Evolutionary conservation across 805 yeast species (phyloP).

Genomic region (Lachancea waltii): DNA sequence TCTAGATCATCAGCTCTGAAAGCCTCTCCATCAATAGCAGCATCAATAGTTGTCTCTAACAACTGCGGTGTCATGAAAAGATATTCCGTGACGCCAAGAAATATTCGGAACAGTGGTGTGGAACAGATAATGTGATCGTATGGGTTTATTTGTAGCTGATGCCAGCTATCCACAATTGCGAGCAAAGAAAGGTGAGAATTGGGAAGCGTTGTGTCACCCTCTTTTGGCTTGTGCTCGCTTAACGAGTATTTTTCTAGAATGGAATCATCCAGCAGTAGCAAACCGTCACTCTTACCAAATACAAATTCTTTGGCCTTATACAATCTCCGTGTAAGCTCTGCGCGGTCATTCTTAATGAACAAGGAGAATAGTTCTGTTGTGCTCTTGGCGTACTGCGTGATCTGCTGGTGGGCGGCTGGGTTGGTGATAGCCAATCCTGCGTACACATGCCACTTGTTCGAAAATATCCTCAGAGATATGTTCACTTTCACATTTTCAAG

Average conservation of each 20-base stretch:
- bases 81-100: constrained; percentile 90
- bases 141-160: constrained; percentile 74
- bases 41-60: constrained; percentile 72
- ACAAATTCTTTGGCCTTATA: constrained; percentile 64
- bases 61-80: constrained; percentile 78
- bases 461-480: constrained; percentile 80
- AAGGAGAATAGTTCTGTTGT: constrained; percentile 76
- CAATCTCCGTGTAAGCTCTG: constrained; percentile 54
- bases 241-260: constrained; percentile 75
- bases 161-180: constrained; percentile 94
- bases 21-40: constrained; percentile 55
- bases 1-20: constrained; percentile 89
- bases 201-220: constrained; percentile 43
- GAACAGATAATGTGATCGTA: constrained; percentile 96
- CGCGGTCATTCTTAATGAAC: constrained; percentile 64
- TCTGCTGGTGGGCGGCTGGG: constrained; percentile 88
- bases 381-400: constrained; percentile 81
- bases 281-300: constrained; percentile 58
- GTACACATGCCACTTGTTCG: constrained; percentile 97
- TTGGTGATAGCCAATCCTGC: constrained; percentile 96
- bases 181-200: constrained; percentile 85
- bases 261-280: constrained; percentile 65
- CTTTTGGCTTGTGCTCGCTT: constrained; percentile 57
- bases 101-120: constrained; percentile 87
- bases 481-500: constrained; percentile 93